phyloP scores from a whole-genome alignment of 768 basidiomycete genomes.

The Amanita phalloides region DNA sequence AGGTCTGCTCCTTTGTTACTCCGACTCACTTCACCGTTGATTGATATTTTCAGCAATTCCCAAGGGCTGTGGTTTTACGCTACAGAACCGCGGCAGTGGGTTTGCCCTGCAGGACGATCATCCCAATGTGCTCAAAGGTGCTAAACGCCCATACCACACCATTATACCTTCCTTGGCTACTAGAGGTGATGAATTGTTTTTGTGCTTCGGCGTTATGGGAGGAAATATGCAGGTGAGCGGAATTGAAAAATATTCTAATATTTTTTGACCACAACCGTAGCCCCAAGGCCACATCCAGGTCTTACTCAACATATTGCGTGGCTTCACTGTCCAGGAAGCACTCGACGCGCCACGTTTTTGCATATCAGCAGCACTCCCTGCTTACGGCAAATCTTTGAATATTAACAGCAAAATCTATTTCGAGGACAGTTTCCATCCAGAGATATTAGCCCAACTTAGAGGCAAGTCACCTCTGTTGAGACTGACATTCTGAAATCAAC shows the following conservation, averaged over 20 bases:
- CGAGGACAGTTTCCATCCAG: conserved; percentile 67
- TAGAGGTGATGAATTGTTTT: conserved; percentile 69
- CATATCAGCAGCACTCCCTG: conserved; percentile 77
- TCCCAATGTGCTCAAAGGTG: conserved; percentile 71
- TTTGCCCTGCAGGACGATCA: conserved; percentile 76
- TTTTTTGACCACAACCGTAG: conserved; percentile 21
- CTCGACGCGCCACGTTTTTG: conserved; percentile 95
- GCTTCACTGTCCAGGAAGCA: conserved; percentile 79
- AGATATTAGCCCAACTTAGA: conserved; percentile 55
- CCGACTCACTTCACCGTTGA: background rate
- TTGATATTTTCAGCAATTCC: conserved; percentile 57
- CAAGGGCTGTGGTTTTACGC: conserved; percentile 89
- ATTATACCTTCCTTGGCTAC: conserved; percentile 89
- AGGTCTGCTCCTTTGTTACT: conserved; percentile 28
- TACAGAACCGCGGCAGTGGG: conserved; percentile 88
- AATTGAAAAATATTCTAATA: background rate
- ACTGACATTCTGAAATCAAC: conserved; percentile 1
- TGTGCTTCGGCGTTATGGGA: conserved; percentile 89
- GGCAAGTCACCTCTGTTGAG: conserved; percentile 29
- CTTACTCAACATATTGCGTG: conserved; percentile 79
- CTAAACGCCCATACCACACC: conserved; percentile 84
- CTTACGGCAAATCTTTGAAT: conserved; percentile 35
- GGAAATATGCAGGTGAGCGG: conserved; percentile 70
- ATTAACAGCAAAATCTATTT: conserved; percentile 81
- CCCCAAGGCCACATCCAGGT: conserved; percentile 98